A percentile compares a stretch with the other conserved stretches of the same genome.
phyloP scores from a whole-genome alignment of 768 basidiomycete genomes.

The Scleroderma citrinum region DNA sequence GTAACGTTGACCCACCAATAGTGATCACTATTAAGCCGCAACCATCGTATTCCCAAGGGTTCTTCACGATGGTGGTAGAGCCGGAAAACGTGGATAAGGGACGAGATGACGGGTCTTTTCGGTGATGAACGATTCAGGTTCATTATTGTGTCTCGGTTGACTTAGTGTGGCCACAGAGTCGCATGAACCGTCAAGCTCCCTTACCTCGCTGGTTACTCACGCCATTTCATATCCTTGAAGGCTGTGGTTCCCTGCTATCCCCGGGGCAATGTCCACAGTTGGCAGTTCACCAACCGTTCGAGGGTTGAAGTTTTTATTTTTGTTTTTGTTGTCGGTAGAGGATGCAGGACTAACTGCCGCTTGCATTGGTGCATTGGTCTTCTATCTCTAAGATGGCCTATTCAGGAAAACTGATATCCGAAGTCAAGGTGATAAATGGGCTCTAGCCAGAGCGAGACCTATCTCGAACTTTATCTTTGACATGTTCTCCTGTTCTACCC shows the following conservation, averaged over 20 bases:
- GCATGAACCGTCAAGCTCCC: constrained; percentile 9
- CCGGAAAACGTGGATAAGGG: neutral
- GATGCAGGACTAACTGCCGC: neutral
- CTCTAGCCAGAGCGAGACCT: neutral
- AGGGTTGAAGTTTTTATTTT: neutral
- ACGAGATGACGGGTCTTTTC: constrained; percentile 6
- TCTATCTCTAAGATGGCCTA: neutral
- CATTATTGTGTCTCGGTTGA: constrained; percentile 5
- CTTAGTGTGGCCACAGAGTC: constrained; percentile 12
- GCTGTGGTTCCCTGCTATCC: constrained; percentile 5
- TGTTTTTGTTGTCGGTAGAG: neutral
- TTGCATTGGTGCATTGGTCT: neutral
- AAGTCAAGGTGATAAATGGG: neutral
- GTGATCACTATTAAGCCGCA: too few species aligned
- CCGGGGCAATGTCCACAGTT: neutral
- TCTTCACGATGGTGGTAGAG: too few species aligned
- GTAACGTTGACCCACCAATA: too few species aligned
- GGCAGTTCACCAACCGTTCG: neutral
- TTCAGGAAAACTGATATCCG: neutral
- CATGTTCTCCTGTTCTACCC: neutral
- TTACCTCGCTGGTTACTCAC: constrained; percentile 18
- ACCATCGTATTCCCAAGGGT: too few species aligned
- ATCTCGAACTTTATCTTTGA: neutral
- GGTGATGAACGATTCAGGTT: constrained; percentile 5
- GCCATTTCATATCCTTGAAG: constrained; percentile 10